Base-by-base conservation (phyloP, 1,284 basidiomycete genomes). In the Cryptococcus amylolentus region DNA sequence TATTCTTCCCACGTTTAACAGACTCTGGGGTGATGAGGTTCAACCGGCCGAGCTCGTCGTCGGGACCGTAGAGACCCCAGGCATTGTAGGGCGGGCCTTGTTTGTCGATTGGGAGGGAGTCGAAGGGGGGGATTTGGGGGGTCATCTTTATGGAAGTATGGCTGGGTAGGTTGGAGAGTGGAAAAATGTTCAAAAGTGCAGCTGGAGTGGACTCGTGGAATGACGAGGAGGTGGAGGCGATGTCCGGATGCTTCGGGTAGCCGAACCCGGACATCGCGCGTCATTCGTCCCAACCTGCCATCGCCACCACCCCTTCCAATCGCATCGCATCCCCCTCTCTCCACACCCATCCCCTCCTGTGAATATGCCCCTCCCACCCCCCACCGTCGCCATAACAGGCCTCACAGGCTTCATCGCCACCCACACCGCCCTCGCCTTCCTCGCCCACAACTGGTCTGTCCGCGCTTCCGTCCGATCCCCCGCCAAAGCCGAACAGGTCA, bases 381-480 rank as follows among this genome's bases (percentile, higher is more conserved):
- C 54, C 38, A 63, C 57, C 46, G 63, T 71, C 20, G 63, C 68
- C 26, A 62, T 71, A 47, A 69, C 69, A 37, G 69, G 69, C 28
- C 54, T 69, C 37, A 67, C 64, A 49, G 69, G 69, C 38, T 71
- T 64, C 55, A 62, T 68, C 31, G 66, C 64, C 7, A 60, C 62
- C 14, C 66, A 71, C 49, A 61, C 63, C 39, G 69, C 69, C 13
- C 55, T 66, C 40, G 28, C 48, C 16, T 71, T 66, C 63, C 64
- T 71, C 46, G 31, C 60, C 18, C 53, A 66, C 27, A 67, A 65
- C 16, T 68, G 63, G 61, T 53, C 56, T 13, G 76, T 78, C 12
- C 66, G 74, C 16, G 73, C 70, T n/a, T 76, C 77, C n/a, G 75
- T 77, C 40, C 66, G 77, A 38, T 73, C 73, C 5, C 44, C 45